Evolutionary conservation across 2,329 filamentous ascomycete species (phyloP).

Genomic region (Neonectria ditissima): DNA sequence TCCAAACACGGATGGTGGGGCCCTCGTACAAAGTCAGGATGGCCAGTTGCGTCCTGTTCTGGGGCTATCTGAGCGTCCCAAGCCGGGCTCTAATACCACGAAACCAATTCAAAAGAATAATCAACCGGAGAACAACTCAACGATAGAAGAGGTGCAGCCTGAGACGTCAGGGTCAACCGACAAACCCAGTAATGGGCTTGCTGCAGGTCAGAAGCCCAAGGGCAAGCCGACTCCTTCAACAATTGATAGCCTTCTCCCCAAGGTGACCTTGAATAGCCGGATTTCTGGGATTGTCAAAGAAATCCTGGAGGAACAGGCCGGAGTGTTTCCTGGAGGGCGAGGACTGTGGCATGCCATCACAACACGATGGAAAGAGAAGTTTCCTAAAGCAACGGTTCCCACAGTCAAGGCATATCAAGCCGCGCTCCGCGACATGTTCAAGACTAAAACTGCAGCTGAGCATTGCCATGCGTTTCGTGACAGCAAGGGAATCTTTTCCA

Average conservation of each 20-base stretch:
- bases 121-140: slow-evolving; percentile 12
- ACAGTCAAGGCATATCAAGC: slow-evolving; percentile 54
- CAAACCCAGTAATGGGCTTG: slow-evolving; percentile 2
- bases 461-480: slow-evolving; percentile 60
- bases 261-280: slow-evolving; percentile 29
- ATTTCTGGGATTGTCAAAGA: slow-evolving; percentile 45
- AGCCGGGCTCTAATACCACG: slow-evolving; percentile 19
- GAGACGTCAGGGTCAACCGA: slow-evolving; percentile 1
- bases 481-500: slow-evolving; percentile 56
- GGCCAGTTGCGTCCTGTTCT: slow-evolving; percentile 40
- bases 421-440: slow-evolving; percentile 54
- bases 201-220: neutral
- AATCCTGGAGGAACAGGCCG: slow-evolving; percentile 49
- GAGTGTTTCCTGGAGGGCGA: slow-evolving; percentile 64
- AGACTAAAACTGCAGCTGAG: slow-evolving; percentile 51
- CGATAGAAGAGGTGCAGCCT: neutral
- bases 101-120: slow-evolving; percentile 30
- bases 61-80: slow-evolving; percentile 27
- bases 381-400: slow-evolving; percentile 55
- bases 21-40: slow-evolving; percentile 38
- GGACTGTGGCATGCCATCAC: slow-evolving; percentile 62
- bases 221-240: slow-evolving; percentile 24
- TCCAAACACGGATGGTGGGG: slow-evolving; percentile 31
- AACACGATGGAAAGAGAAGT: slow-evolving; percentile 58
- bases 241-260: slow-evolving; percentile 33